These are phyloP conservation scores for Tolypocladium guangdongense DNA, from an alignment of 2,329 filamentous ascomycete species.

Conservation along the genomic window DNA sequence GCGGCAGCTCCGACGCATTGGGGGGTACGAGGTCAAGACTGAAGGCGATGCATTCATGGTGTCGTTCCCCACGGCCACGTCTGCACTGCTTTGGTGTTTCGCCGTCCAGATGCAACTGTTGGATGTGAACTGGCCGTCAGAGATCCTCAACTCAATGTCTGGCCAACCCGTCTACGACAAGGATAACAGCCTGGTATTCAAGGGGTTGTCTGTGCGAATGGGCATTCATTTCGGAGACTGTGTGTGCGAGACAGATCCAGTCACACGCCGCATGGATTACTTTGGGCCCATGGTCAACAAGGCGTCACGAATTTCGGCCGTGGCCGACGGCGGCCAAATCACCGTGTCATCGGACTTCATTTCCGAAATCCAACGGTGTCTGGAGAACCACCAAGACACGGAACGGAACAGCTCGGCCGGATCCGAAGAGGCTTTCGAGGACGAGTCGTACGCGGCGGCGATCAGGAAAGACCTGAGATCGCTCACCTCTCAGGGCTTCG, in stretches of 20 bases:
- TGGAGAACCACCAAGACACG: constrained; percentile 82
- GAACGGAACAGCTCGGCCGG: constrained; percentile 58
- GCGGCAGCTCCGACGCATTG: constrained; percentile 81
- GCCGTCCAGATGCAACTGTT: constrained; percentile 82
- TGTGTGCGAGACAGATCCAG: constrained; percentile 89
- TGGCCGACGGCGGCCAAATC: constrained; percentile 93
- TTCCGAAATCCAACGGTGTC: constrained; percentile 81
- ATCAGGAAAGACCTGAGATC: constrained; percentile 83
- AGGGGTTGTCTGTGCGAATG: constrained; percentile 91
- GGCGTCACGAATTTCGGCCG: constrained; percentile 82
- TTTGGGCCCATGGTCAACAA: constrained; percentile 99
- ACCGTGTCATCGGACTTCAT: constrained; percentile 97
- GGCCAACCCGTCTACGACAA: constrained; percentile 75
- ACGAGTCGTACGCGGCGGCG: constrained; percentile 61
- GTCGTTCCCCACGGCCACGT: constrained; percentile 91
- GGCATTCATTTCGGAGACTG: constrained; percentile 92
- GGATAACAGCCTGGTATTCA: constrained; percentile 83
- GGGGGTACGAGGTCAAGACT: constrained; percentile 97
- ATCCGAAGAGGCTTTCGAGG: constrained; percentile 57
- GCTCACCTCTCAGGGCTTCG: constrained; percentile 83
- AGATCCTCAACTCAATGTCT: constrained; percentile 77
- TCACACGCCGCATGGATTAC: constrained; percentile 97
- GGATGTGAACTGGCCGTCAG: constrained; percentile 84
- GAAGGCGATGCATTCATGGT: constrained; percentile 99
- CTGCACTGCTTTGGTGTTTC: constrained; percentile 91